Base-by-base conservation (phyloP, 2,329 filamentous ascomycete genomes). In the Plenodomus tracheiphilus region DNA sequence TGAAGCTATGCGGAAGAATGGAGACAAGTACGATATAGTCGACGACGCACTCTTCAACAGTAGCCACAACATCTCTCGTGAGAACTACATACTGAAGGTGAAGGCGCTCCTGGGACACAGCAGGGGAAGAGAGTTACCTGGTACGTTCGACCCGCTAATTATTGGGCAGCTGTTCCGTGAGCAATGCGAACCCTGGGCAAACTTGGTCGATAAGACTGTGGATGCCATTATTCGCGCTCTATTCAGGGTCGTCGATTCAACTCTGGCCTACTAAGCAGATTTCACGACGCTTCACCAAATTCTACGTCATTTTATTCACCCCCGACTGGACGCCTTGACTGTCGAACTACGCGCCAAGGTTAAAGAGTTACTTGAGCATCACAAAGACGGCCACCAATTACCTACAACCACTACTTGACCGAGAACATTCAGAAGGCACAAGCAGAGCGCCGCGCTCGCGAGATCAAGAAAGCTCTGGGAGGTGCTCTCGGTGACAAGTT, bases 351-450 rank as follows among this genome's bases (percentile, higher is more conserved):
- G 44, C 10, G 32, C 21, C 0, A 62, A 63, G 37, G 48, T 56
- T 0, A 17, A 11, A 0, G 55, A 62, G 17, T 35, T 65, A 5
- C 56, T 65, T 4, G 34, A 44, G 2, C 58, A 56, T 3, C 57
- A 64, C 25, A 36, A 55, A 4, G 40, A 20, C 8, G 49, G 57
- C 0, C 62, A 63, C 32, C 53, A 0, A 70, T 70, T 36, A 75
- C 70, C 0, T 74, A 74, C 54, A 72, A 75, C 35, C 71, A 72
- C 34, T 65, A 67, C n/a, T 64, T 72, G 28, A 70, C 68, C 3
- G 65, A 66, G 15, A 69, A 51, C 13, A 62, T 75, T 2, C 67
- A 74, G 54, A 69, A 69, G 39, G 50, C 54, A 9, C 59, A 67
- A 39, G 34, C 39, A 11, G 42, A 44, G 34, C 47, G 61, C 8